phyloP scores from a whole-genome alignment of 768 basidiomycete genomes.

The Termitomyces sp. region DNA sequence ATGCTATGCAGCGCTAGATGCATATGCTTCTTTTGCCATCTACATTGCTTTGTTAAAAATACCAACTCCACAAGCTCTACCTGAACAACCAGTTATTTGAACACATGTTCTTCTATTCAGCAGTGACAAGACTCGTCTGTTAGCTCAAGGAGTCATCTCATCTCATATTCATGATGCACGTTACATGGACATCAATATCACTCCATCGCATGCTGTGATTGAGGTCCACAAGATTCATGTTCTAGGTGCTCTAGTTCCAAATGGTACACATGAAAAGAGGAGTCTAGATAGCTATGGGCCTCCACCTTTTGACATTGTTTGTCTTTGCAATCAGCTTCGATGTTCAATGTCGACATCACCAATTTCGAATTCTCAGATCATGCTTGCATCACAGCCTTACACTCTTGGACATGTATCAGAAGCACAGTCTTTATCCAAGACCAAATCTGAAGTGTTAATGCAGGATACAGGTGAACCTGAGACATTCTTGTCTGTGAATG shows the following conservation, averaged over 20 bases:
- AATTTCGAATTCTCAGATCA: not conserved
- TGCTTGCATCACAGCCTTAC: not conserved
- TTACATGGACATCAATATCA: not conserved
- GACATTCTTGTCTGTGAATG: not conserved
- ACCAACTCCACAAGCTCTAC: not conserved
- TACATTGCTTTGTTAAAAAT: conserved; percentile 11
- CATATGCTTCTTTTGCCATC: conserved; percentile 12
- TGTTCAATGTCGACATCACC: not conserved
- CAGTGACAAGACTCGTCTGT: not conserved
- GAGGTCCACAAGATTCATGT: conserved; percentile 1
- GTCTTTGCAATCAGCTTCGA: not conserved
- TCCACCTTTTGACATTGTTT: not conserved
- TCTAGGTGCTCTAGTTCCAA: conserved; percentile 1
- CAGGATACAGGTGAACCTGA: not conserved
- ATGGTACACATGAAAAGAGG: not conserved
- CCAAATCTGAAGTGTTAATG: not conserved
- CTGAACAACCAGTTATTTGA: not conserved
- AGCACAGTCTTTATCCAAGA: not conserved
- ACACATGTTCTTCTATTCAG: not conserved
- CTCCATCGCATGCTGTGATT: not conserved
- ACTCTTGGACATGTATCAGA: not conserved
- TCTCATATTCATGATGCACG: not conserved
- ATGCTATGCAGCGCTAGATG: conserved; percentile 19
- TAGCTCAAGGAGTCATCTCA: not conserved
- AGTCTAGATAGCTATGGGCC: not conserved